Evolutionary conservation across 345 rosid species (phyloP), one percentile per base, ranked within the genome.

Genomic region (Brassica nigra): DNA sequence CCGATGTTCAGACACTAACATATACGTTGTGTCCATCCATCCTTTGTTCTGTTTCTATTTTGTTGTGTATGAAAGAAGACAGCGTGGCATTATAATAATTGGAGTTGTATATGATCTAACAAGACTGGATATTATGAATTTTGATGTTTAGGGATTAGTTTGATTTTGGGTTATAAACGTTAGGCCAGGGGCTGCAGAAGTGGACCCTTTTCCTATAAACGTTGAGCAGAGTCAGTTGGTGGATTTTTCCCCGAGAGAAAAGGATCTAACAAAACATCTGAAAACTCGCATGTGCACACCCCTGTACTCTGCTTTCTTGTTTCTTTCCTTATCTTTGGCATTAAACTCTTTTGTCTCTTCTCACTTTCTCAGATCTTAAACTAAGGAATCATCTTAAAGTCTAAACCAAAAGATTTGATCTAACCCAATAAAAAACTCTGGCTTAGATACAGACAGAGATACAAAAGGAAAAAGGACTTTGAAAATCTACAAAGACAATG

Each of bases 271-370:
- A 64, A 29, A 71, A 66, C 78, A 80, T 74, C 83, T 80, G 83
- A 62, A 34, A 80, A 68, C 71, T 62, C 62, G 79, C 83, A 80
- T 80, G 79, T 80, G 83, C 83, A 68, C 79, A 62, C 63, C 34
- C 27, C 55, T 79, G 49, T 36, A 14, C 80, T 68, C 74, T 66
- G 23, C 39, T 59, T 52, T 47, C 68, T 68, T 65, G 61, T 58
- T 72, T 49, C 62, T 57, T 44, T 59, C 68, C 5, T 78, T 78
- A 28, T 57, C 44, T 62, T 80, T 68, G 75, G 66, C 83, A 74
- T 68, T 62, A 36, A 49, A 74, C 75, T 80, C 74, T 79, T 28
- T 73, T 66, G 68, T 78, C 78, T 66, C 36, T 71, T 49, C 54
- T 3, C 54, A 33, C 30, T 8, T 66, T 36, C 6, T 57, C 72